Percentiles rank a stretch among this genome's conserved stretches.
phyloP scores from a whole-genome alignment of 2,329 filamentous ascomycete species.

The Claviceps pazoutovae region DNA sequence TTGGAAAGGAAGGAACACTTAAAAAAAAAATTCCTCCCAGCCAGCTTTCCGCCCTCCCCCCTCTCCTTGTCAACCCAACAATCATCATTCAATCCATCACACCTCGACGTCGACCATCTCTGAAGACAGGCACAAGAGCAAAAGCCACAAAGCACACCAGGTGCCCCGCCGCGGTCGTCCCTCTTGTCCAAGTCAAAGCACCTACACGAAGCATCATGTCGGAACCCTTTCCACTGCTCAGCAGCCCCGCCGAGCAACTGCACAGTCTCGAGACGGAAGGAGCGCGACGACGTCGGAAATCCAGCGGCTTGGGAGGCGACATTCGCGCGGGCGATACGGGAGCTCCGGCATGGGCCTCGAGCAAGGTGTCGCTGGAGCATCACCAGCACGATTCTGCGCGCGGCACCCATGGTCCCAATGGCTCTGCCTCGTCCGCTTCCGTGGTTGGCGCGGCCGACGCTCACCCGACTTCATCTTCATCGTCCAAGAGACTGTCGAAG shows the following conservation, averaged over 20 bases:
- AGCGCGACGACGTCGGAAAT: constrained; percentile 39
- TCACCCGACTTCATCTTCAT: not conserved
- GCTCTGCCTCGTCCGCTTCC: constrained; percentile 3
- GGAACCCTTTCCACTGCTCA: constrained; percentile 43
- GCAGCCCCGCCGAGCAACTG: constrained; percentile 35
- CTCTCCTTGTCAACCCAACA: not conserved
- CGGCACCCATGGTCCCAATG: constrained; percentile 9
- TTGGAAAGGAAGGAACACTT: not conserved
- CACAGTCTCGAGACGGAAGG: constrained; percentile 24
- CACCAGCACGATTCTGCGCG: constrained; percentile 1
- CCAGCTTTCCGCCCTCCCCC: not conserved
- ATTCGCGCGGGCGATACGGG: constrained; percentile 42
- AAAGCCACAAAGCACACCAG: not conserved
- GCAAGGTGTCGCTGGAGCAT: constrained; percentile 29
- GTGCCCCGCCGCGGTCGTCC: too few species aligned
- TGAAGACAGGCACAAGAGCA: not conserved
- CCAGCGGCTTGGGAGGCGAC: constrained; percentile 38
- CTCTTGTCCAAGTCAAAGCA: not conserved
- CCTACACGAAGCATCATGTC: constrained; percentile 21
- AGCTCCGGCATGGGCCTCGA: constrained; percentile 39
- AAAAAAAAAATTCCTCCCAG: not conserved
- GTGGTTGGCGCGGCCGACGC: constrained; percentile 1
- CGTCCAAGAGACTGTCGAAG: constrained; percentile 33
- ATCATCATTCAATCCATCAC: not conserved
- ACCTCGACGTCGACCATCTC: not conserved